Conservation (phyloP, 495 filamentous ascomycete species). For the Xylaria intraflava region DNA sequence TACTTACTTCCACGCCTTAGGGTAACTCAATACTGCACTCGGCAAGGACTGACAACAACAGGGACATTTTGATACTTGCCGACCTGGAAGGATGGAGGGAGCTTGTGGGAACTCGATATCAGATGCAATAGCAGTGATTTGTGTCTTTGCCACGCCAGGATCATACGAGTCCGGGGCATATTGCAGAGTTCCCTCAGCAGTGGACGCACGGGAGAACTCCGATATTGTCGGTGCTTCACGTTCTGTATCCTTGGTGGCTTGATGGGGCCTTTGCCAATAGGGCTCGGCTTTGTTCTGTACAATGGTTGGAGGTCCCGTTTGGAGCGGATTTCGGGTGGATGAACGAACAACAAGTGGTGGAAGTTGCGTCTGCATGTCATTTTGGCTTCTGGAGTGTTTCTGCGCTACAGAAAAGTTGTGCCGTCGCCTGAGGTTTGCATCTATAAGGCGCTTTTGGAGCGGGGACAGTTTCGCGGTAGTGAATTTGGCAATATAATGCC, state of each 20-base stretch:
- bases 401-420: not conserved
- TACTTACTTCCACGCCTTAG: not conserved
- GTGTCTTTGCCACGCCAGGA: not conserved
- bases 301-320: too few species aligned
- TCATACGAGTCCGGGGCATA: too few species aligned
- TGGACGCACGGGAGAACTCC: too few species aligned
- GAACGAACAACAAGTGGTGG: not conserved
- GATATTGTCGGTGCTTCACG: too few species aligned
- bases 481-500: not conserved
- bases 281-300: too few species aligned
- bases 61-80: not conserved
- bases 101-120: not conserved
- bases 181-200: too few species aligned
- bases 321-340: too few species aligned
- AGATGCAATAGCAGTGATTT: not conserved
- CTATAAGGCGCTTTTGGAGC: not conserved
- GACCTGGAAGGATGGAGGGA: not conserved
- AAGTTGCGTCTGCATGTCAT: not conserved
- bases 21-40: not conserved
- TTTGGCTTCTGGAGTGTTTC: not conserved
- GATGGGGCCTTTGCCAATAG: too few species aligned
- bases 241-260: too few species aligned
- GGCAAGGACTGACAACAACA: too few species aligned
- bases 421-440: not conserved
- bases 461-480: not conserved